Base-by-base conservation (phyloP, 2,329 filamentous ascomycete genomes). In the Hypomyces perniciosus region DNA sequence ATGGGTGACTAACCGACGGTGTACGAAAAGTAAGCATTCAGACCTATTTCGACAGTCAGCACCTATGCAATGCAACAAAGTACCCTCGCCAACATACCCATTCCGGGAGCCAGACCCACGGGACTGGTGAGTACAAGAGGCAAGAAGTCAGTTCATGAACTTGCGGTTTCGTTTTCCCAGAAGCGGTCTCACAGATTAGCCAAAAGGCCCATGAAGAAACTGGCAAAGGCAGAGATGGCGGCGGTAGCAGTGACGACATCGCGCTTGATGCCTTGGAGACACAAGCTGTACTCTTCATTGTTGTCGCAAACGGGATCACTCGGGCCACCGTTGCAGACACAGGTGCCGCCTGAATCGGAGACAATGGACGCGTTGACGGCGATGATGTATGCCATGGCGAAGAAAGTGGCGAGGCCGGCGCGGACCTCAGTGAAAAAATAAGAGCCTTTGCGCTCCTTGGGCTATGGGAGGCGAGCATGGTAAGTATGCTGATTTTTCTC, bases 21-120 rank as follows among this genome's bases (percentile, higher is more conserved):
- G 64, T 87, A 95, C 28, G 89, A 80, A 63, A 95, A 95, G 67
- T 95, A 95, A 13, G 89, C 89, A 63, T 95, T 95, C 50, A 95
- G 68, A 28, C 90, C 65, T 67, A 26, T 8, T 41, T 8, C 20
- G 28, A 40, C 31, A 12, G 49, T 57, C 48, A 59, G 50, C 29
- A 40, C 20, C 20, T 20, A 20, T 20, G 20, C 20, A 20, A 20
- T 20, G 20, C 20, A 20, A 20, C 20, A 20, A 20, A 20, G 20
- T 20, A 20, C 20, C 20, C 2, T 20, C 20, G 20, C 20, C 20
- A 12, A 43, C 64, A 52, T 61, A 66, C 65, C 72, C 72, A 74
- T 74, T 56, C 72, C 72, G 44, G 71, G 71, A 44, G 71, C 70
- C 27, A 72, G 61, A 46, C 65, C 68, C 43, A 68, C 62, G 13